Evolutionary conservation across 805 yeast species (phyloP), one percentile per base, ranked within the genome.

Genomic region (Hanseniaspora taiwanica): DNA sequence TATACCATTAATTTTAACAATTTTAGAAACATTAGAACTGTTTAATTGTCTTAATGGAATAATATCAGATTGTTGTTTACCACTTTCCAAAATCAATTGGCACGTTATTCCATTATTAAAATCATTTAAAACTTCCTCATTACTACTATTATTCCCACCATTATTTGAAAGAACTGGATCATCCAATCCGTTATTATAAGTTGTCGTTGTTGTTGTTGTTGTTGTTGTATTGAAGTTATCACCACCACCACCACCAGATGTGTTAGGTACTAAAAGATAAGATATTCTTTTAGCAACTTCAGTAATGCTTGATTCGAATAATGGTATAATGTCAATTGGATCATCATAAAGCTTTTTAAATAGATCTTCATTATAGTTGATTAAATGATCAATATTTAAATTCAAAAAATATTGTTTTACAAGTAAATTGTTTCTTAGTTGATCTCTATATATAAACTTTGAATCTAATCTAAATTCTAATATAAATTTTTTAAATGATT

Each of bases 1-100:
- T 51, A 91, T 91, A 23, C 99, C 99, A 17, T 94, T 82, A 35
- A 91, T 74, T 42, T 95, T 70, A 27, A 91, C 89, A 40, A 91
- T 80, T 57, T 85, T 83, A 20, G 96, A 76, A 45, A 91, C 86
- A 56, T 84, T 84, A 37, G 80, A 83, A 2, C 96, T 79, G 56
- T 81, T 89, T 43, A 91, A 66, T 42, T 84, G 77, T 56, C 98
- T 73, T 43, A 91, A 75, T 1, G 89, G 69, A 3, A 79, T 69
- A 43, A 76, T 74, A 43, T 76, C 74, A 13, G 48, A 38, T 3
- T 44, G 37, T 27, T 36, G 39, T 19, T 44, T 44, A 18, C 48
- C 50, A 40, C 41, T 38, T 27, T 42, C 44, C 16, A 42, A 21
- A 16, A 42, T 42, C 21, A 42, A 19, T 17, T 42, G 44, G 20